A percentile compares a stretch with the other conserved stretches of the same genome.
phyloP scores from a whole-genome alignment of 495 filamentous ascomycete genomes.

The Haplographium delicatum region DNA sequence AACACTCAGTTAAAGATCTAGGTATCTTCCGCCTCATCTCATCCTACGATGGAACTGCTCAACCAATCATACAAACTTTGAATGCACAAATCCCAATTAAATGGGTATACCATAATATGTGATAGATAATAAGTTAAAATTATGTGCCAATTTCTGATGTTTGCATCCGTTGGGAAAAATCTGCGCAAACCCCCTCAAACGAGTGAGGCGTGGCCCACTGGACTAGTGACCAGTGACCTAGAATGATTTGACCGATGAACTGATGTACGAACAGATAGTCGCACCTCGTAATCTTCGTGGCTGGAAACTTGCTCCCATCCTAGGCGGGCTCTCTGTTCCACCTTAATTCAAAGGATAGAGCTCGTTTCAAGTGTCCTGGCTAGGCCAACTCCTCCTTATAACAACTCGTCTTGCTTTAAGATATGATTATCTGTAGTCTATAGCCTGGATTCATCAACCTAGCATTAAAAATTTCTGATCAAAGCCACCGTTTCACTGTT shows the following conservation, averaged over 20 bases:
- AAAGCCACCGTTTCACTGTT: background rate
- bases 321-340: too few relatives aligned
- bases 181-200: conserved; percentile 7
- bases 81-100: too few relatives aligned
- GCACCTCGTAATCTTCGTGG: background rate
- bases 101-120: too few relatives aligned
- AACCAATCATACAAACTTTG: too few relatives aligned
- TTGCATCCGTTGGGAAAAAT: background rate
- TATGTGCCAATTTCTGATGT: too few relatives aligned
- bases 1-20: too few relatives aligned
- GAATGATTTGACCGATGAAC: too few relatives aligned
- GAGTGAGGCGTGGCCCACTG: background rate
- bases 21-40: too few relatives aligned
- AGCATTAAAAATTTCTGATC: background rate
- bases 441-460: background rate
- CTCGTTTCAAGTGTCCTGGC: background rate
- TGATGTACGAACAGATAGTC: too few relatives aligned
- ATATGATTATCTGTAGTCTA: background rate
- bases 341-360: too few relatives aligned
- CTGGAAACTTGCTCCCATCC: conserved; percentile 10
- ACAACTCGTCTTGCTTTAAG: background rate
- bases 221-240: background rate
- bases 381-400: background rate
- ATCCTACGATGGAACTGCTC: too few relatives aligned
- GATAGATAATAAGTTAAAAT: too few relatives aligned